Conservation (phyloP, 352 stramenopile genomes). For the Phytopythium vexans region DNA sequence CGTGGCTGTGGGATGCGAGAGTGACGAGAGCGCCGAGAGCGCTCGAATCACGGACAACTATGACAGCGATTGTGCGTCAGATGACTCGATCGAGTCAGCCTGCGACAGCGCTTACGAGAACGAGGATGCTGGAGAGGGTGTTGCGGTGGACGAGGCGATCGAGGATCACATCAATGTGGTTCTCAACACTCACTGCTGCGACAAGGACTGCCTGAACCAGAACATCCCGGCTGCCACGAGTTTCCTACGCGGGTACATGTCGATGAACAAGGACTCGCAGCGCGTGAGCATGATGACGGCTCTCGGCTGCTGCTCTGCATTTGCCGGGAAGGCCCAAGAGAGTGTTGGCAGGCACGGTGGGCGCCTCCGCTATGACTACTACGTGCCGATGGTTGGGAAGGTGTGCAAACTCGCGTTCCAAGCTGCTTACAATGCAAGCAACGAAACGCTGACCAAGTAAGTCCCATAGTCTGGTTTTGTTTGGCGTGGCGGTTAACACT, state of each 20-base stretch:
- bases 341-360: too few relatives aligned
- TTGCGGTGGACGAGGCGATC: neutral
- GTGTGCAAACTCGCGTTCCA: slow-evolving; percentile 4
- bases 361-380: neutral
- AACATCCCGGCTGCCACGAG: neutral
- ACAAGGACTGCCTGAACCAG: neutral
- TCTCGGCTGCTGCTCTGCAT: neutral
- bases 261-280: slow-evolving; percentile 1
- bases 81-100: too few relatives aligned
- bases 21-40: too few relatives aligned
- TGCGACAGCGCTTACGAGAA: too few relatives aligned
- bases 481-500: slow-evolving; percentile 1
- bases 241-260: neutral
- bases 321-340: too few relatives aligned
- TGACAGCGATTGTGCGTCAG: too few relatives aligned
- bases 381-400: slow-evolving; percentile 1
- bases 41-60: too few relatives aligned
- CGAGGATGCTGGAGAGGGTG: too few relatives aligned
- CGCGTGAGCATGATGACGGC: neutral
- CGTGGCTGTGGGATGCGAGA: too few relatives aligned
- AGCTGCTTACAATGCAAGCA: slow-evolving; percentile 7
- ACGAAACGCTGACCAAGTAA: slow-evolving; percentile 6
- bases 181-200: neutral
- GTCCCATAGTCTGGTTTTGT: slow-evolving; percentile 7
- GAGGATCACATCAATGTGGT: neutral